Conservation (phyloP, 2,329 filamentous ascomycete genomes). For the Fusarium sp. region DNA sequence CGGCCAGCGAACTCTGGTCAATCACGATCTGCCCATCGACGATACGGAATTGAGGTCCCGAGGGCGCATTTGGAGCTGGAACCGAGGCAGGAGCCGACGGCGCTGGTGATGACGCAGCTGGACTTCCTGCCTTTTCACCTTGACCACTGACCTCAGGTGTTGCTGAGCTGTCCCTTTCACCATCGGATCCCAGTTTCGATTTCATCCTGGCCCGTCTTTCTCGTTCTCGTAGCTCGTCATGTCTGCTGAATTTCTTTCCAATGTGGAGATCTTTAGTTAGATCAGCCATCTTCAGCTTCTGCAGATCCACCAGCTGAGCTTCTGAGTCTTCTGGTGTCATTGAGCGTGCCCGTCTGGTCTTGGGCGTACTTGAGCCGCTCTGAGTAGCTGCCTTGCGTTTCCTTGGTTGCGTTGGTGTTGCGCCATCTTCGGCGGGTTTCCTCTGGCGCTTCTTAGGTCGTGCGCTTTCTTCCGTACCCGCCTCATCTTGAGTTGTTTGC, state of each 20-base stretch:
- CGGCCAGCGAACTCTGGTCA: slow-evolving; percentile 74
- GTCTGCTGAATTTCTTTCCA: slow-evolving; percentile 80
- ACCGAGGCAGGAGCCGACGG: slow-evolving; percentile 35
- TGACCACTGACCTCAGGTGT: slow-evolving; percentile 38
- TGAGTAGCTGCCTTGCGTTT: slow-evolving; percentile 48
- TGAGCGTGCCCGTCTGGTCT: slow-evolving; percentile 58
- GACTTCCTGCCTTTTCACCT: slow-evolving; percentile 40
- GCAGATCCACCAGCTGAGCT: slow-evolving; percentile 71
- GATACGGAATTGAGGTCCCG: slow-evolving; percentile 70
- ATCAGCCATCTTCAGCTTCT: slow-evolving; percentile 77
- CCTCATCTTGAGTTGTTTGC: slow-evolving; percentile 26
- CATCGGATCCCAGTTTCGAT: slow-evolving; percentile 48
- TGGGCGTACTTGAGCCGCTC: slow-evolving; percentile 45
- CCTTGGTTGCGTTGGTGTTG: slow-evolving; percentile 39
- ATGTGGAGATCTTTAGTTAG: slow-evolving; percentile 76
- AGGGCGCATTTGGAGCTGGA: slow-evolving; percentile 46
- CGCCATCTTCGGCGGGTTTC: slow-evolving; percentile 45
- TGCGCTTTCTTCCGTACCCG: slow-evolving; percentile 36
- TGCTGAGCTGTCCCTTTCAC: slow-evolving; percentile 39
- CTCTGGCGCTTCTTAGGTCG: slow-evolving; percentile 52
- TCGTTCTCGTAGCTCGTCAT: slow-evolving; percentile 78
- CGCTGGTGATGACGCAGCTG: slow-evolving; percentile 43
- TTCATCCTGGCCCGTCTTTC: slow-evolving; percentile 62
- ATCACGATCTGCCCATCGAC: slow-evolving; percentile 80
- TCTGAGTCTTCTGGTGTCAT: slow-evolving; percentile 74